Evolutionary conservation across 108 stramenopile genomes (phyloP), one percentile per base, ranked within the genome.

Genomic region (Nitzschia sp.): DNA sequence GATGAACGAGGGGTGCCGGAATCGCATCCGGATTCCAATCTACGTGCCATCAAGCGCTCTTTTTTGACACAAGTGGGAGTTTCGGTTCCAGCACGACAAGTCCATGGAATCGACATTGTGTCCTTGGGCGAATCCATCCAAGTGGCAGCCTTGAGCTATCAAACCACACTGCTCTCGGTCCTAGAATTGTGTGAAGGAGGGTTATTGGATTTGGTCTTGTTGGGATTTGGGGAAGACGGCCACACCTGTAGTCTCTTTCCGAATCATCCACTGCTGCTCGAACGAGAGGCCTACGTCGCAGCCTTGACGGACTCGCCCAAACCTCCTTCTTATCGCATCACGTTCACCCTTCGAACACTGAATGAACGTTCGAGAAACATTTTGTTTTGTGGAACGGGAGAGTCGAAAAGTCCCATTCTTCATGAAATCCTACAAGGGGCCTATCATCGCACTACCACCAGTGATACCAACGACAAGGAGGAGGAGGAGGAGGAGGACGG

Each of bases 201-300:
- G 1, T 57, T 75, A 55, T 72, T 98, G 46, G 98, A 98, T 69
- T 78, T 93, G 62, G 91, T 87, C 23, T 73, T 98, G n/a, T 80
- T 98, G 31, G 98, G 98, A 33, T 92, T 97, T 60, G 98, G 98
- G 32, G 96, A 95, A 3, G 98, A 98, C 75, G 98, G 98, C 0
- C 98, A 98, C 80, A 98, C 98, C 2, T 95, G 94, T 59, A 93
- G 91, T 16, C 72, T 98, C 27, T 98, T 98, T 70, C 98, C 98
- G 1, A 68, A 79, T 58, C 98, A 98, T 73, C 57, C 71, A 29
- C 71, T 98, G 44, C 61, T 97, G 45, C 41, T 79, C 11, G 94
- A 94, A 68, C 48, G 48, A 21, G 19, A 50, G 19, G 33, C 34
- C 17, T 79, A 73, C 50, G 95, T 98, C 23, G 92, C 92, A 3